Conservation (phyloP, 106 monocot species). For the Dioscorea zingiberensis region DNA sequence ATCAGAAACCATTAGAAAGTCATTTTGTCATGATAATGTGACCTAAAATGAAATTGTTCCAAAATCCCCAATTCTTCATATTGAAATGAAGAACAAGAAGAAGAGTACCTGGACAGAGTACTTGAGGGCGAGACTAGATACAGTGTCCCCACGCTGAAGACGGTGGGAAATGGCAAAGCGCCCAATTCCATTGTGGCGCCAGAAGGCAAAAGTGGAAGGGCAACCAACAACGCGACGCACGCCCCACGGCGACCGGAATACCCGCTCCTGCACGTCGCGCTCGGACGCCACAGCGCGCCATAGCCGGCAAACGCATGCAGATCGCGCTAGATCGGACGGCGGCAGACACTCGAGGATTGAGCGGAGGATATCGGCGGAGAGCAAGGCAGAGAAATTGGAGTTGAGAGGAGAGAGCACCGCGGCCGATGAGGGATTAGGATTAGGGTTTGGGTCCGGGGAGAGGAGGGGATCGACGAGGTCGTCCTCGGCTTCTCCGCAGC, state of each 20-base stretch:
- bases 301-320: conserved; percentile 75
- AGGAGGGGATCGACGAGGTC: conserved; percentile 5
- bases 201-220: conserved; percentile 67
- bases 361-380: conserved; percentile 51
- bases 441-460: neutral
- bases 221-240: conserved; percentile 47
- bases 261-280: conserved; percentile 41
- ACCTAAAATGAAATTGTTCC: too few species aligned
- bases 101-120: conserved; percentile 71
- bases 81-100: neutral
- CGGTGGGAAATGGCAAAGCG: conserved; percentile 85
- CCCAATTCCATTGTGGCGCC: conserved; percentile 46
- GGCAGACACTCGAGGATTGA: conserved; percentile 52
- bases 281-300: conserved; percentile 70
- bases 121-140: conserved; percentile 74
- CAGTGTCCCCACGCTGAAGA: conserved; percentile 52
- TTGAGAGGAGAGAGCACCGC: conserved; percentile 32
- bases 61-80: too few species aligned
- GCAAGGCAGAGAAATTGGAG: conserved; percentile 40
- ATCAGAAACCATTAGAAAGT: too few species aligned
- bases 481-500: conserved; percentile 22
- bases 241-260: conserved; percentile 60
- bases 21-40: too few species aligned
- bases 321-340: conserved; percentile 62
- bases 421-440: neutral